Percentiles rank a stretch among this genome's conserved stretches.
Conservation (phyloP, 768 basidiomycete species). For the Xerocomellus chrysenteron region DNA sequence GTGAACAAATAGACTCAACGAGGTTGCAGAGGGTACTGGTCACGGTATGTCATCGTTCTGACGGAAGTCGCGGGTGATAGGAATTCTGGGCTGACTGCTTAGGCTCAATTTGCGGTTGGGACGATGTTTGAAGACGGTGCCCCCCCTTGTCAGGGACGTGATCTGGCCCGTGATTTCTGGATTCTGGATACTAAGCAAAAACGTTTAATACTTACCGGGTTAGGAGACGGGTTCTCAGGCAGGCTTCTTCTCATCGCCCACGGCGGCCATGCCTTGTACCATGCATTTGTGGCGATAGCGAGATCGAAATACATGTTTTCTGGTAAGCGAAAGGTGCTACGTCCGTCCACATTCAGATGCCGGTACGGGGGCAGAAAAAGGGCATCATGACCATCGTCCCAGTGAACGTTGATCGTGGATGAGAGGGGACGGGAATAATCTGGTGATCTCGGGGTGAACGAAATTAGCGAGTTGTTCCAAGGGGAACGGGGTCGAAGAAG, state of each 20-base stretch:
- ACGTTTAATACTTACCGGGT: neutral
- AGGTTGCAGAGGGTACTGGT: too few relatives aligned
- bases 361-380: neutral
- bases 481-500: slow-evolving; percentile 8
- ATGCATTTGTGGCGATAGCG: neutral
- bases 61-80: slow-evolving; percentile 7
- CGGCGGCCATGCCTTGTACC: too few relatives aligned
- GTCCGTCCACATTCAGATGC: neutral
- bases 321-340: neutral
- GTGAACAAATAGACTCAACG: neutral
- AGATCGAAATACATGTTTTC: neutral
- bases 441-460: slow-evolving; percentile 16
- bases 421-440: slow-evolving; percentile 4
- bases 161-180: slow-evolving; percentile 17
- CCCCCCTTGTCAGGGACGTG: slow-evolving; percentile 1
- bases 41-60: slow-evolving; percentile 6
- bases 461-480: slow-evolving; percentile 11
- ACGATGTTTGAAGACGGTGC: neutral
- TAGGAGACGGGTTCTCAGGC: slow-evolving; percentile 6
- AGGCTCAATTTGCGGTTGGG: neutral
- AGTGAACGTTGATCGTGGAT: slow-evolving; percentile 7
- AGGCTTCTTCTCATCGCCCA: slow-evolving; percentile 3
- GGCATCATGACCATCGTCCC: neutral
- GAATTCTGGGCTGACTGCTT: neutral
- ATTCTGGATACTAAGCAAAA: neutral